phyloP scores from a whole-genome alignment of 805 yeast genomes.

The Candida taoyuanica region DNA sequence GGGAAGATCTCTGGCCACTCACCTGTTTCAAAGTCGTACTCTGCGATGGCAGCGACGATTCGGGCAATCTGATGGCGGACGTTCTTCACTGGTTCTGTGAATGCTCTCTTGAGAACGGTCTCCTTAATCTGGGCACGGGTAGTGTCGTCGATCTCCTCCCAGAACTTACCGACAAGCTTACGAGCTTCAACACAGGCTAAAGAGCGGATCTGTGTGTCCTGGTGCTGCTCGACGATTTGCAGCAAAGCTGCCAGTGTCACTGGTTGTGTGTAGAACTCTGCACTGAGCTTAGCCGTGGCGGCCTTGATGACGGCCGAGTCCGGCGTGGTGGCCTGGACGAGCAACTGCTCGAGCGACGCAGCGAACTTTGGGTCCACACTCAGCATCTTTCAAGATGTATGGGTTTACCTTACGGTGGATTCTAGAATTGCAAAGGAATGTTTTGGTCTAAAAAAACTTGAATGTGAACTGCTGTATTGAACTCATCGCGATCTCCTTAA shows the following conservation, averaged over 20 bases:
- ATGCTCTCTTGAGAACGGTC: conserved; percentile 64
- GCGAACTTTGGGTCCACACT: conserved; percentile 57
- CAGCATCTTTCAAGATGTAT: too few relatives aligned
- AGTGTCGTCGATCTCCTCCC: conserved; percentile 47
- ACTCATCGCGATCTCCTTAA: conserved; percentile 13
- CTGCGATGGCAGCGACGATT: conserved; percentile 82
- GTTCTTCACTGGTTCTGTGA: conserved; percentile 54
- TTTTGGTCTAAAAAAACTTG: too few relatives aligned
- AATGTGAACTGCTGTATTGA: conserved; percentile 1
- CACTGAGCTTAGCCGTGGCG: conserved; percentile 71
- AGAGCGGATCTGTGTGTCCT: conserved; percentile 72
- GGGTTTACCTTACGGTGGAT: too few relatives aligned
- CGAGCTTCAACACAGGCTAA: conserved; percentile 96
- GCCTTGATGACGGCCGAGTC: conserved; percentile 74
- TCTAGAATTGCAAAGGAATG: too few relatives aligned
- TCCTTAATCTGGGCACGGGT: conserved; percentile 59
- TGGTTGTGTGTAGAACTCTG: conserved; percentile 68
- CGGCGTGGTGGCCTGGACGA: conserved; percentile 77
- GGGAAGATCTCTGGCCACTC: conserved; percentile 79
- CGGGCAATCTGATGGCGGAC: conserved; percentile 89
- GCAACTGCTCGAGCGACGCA: conserved; percentile 69
- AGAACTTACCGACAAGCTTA: conserved; percentile 68
- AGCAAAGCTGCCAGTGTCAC: conserved; percentile 76
- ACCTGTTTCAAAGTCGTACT: conserved; percentile 60
- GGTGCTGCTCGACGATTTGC: conserved; percentile 69